Evolutionary conservation across 2,329 filamentous ascomycete species (phyloP), one percentile per base, ranked within the genome.

Genomic region (Sclerotinia spermophila): DNA sequence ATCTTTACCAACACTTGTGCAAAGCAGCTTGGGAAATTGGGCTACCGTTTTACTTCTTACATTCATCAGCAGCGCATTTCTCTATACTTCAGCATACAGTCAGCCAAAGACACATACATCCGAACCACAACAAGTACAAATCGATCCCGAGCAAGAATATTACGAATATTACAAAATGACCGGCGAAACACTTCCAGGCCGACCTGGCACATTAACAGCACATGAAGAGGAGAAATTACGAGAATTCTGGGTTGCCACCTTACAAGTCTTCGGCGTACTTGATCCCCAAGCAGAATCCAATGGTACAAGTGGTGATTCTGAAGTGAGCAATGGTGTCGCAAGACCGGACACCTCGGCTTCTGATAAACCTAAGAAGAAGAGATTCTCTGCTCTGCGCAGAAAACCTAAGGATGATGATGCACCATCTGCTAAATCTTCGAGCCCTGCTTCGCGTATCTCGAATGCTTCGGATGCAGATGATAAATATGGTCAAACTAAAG

Each of bases 401-500:
- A 87, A 86, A 76, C 80, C 82, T 55, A 89, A 89, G 75, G 83
- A 85, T 59, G 86, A 86, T 70, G 83, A 85, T 27, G 78, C 79
- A 27, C 82, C 83, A 53, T 79, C 81, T 17, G 74, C 79, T n/a
- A 76, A 80, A 38, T 79, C 81, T 30, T 70, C 72, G 5, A 68
- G 61, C 48, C n/a, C 53, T 33, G 27, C 19, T 17, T 51, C 73
- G 27, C 67, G 70, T 33, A 69, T 70, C 33, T 69, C 69, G n/a
- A 78, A 80, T 5, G 78, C 82, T 10, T 77, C 81, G 8, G 79
- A 82, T 48, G 79, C 81, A 27, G 92, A 97, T 70, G 96, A 99
- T 83, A 99, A 98, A 83, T 95, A 96, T 80, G 94, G 94, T 61
- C 92, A 96, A 81, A 92, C 87, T 51, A 96, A 95, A 81, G 89